A percentile compares a stretch with the other conserved stretches of the same genome.
These are phyloP conservation scores for Beauveria medogensis DNA, from an alignment of 2,329 filamentous ascomycete genomes.

Conservation along the genomic window DNA sequence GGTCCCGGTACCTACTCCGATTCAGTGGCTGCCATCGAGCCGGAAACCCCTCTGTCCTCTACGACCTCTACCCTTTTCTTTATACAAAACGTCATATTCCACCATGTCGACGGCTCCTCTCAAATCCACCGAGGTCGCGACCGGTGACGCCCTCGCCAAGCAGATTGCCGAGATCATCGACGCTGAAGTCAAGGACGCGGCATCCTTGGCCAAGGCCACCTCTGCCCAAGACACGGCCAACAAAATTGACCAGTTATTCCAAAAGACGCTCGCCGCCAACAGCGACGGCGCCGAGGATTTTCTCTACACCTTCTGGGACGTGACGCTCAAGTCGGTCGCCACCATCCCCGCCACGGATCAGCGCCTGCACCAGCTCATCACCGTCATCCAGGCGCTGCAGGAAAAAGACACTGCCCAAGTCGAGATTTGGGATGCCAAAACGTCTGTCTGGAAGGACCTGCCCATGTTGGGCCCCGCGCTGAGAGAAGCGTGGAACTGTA, in stretches of 20 bases:
- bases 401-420: conserved; percentile 17
- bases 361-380: conserved; percentile 19
- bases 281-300: conserved; percentile 14
- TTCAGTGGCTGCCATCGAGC: neutral
- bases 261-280: conserved; percentile 15
- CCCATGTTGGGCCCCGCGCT: conserved; percentile 23
- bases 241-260: conserved; percentile 19
- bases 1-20: neutral
- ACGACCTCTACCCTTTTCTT: neutral
- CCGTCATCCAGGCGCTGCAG: conserved; percentile 17
- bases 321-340: conserved; percentile 19
- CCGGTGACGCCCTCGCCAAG: conserved; percentile 4
- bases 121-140: conserved; percentile 6
- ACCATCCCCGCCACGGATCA: conserved; percentile 20
- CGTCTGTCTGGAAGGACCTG: conserved; percentile 22
- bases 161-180: conserved; percentile 19
- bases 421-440: conserved; percentile 21
- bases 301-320: conserved; percentile 23
- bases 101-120: conserved; percentile 4
- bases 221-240: conserved; percentile 17
- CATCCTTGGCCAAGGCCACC: neutral
- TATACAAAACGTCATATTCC: neutral
- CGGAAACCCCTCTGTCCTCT: neutral
- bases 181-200: conserved; percentile 16
- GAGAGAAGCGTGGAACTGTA: conserved; percentile 24